Conservation (phyloP, 495 filamentous ascomycete species). For the Penicillium bovifimosum region DNA sequence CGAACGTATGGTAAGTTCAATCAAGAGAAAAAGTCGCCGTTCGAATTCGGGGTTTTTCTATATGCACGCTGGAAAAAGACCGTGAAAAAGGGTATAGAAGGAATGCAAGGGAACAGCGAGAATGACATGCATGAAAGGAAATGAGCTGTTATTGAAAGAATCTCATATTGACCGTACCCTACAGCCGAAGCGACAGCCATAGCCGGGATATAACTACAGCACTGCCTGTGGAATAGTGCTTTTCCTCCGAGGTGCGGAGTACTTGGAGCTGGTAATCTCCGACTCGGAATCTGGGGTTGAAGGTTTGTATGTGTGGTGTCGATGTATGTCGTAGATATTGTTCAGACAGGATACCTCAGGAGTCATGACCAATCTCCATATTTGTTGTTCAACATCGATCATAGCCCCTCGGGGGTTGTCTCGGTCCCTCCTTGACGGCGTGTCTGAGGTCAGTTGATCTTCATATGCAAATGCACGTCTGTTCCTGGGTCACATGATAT, state of each 20-base stretch:
- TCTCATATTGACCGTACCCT: constrained; percentile 5
- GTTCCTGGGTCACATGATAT: constrained; percentile 26
- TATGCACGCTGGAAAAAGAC: neutral
- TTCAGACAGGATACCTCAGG: neutral
- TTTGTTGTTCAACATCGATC: neutral
- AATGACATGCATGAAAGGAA: constrained; percentile 4
- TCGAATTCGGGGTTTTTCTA: neutral
- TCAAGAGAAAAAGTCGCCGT: neutral
- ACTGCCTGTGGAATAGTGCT: constrained; percentile 9
- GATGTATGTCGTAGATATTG: too few species aligned
- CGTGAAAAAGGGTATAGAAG: neutral
- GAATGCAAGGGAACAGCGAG: neutral
- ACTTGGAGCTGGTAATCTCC: neutral
- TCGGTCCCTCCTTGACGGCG: neutral
- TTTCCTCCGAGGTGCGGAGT: constrained; percentile 5
- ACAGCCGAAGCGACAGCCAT: constrained; percentile 10
- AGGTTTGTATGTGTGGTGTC: neutral
- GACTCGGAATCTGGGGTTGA: neutral
- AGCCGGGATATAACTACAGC: constrained; percentile 15
- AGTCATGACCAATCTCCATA: too few species aligned
- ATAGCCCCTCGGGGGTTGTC: neutral
- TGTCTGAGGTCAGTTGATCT: neutral
- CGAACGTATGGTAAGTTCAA: neutral
- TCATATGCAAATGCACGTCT: neutral
- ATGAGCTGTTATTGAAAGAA: neutral